Base-by-base conservation (phyloP, 169 alveolate species). In the Plasmodium fragile region DNA sequence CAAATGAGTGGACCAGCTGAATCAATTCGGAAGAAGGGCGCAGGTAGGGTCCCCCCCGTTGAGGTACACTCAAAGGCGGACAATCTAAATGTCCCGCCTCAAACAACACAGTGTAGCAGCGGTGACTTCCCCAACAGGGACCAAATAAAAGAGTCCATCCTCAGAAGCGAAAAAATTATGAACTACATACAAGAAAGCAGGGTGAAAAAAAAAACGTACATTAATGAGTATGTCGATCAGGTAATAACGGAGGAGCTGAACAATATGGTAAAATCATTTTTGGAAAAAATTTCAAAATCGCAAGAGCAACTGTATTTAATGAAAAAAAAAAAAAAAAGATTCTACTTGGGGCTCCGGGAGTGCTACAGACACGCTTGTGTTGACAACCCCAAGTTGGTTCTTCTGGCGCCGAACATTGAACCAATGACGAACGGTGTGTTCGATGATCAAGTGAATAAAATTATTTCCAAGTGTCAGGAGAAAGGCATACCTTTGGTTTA, bases 351-450 rank as follows among this genome's bases (percentile, higher is more conserved):
- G 16, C 22, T 87, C 16, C 65, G 81, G 49, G 93, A 87, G 34
- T 10, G 93, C 22, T 87, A 87, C 71, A 87, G 49, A 4, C 93
- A 87, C 28, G 49, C 78, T 8, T 87, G 93, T 59, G 78, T 71
- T 25, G 72, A 87, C 25, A 81, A 87, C 16, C 93, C 93, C n/a
- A 87, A 87, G 77, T 59, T 87, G 52, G 89, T 87, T 34, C 28
- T 87, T 36, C 55, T 87, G 3, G 93, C 93, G 16, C 93, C 93
- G 16, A 87, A 87, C 81, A 87, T 87, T 55, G 93, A 87, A 22
- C 93, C 93, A 41, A 77, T 45, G 73, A 28, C 71, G 30, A 87
- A 87, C 71, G 81, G 81, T 16, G 81, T 30, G n/a, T 87, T 87
- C 52, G 89, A 77, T 49, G 93, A 87, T 22, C 39, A 65, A 39